These are phyloP conservation scores for Termitomyces sp. DNA, from an alignment of 768 basidiomycete genomes.

Conservation along the genomic window DNA sequence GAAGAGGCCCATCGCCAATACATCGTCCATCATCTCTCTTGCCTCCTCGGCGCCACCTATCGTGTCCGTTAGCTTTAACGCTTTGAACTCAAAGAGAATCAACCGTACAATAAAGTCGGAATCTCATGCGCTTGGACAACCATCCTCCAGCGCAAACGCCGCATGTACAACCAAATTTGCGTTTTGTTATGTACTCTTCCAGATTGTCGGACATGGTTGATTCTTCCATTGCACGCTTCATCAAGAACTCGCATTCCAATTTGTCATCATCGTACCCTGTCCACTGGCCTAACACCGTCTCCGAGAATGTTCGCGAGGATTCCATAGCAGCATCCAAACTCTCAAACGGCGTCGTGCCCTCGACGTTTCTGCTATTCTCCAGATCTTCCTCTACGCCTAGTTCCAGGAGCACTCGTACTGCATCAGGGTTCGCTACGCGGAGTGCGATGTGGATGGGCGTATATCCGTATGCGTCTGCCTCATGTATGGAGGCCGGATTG, in stretches of 20 bases:
- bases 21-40: background rate
- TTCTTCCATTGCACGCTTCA: conserved; percentile 2
- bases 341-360: conserved; percentile 4
- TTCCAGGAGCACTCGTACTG: background rate
- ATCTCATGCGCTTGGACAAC: conserved; percentile 16
- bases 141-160: conserved; percentile 16
- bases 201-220: background rate
- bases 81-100: background rate
- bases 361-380: background rate
- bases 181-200: conserved; percentile 12
- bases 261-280: conserved; percentile 1
- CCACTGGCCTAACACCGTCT: conserved; percentile 1
- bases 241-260: conserved; percentile 3
- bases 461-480: background rate
- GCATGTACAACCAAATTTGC: conserved; percentile 19
- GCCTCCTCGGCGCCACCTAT: background rate
- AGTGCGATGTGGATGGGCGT: conserved; percentile 1
- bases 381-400: conserved; percentile 3
- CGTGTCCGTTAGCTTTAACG: background rate
- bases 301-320: conserved; percentile 1
- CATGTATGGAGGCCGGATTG: background rate
- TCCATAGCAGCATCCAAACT: background rate
- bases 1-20: background rate
- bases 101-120: conserved; percentile 6
- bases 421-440: background rate